Percentiles rank a stretch among this genome's conserved stretches.
Evolutionary conservation across 2,329 filamentous ascomycete species (phyloP).

Genomic region (Eutypa lata): DNA sequence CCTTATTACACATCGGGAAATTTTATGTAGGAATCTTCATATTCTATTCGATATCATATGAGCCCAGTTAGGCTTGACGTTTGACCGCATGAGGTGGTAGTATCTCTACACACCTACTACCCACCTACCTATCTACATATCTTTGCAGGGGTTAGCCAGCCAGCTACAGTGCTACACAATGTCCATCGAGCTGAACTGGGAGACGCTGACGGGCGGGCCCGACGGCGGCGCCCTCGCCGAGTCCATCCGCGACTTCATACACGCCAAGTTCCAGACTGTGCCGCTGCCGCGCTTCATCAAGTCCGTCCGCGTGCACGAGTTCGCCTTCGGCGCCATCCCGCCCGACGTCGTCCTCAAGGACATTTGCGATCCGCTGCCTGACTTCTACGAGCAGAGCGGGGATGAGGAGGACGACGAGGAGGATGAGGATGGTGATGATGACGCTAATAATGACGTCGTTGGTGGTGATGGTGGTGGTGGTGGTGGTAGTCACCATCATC

Average conservation of each 20-base stretch:
- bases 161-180: slow-evolving; percentile 43
- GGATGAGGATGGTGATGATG: slow-evolving; percentile 31
- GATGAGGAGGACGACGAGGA: slow-evolving; percentile 42
- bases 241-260: slow-evolving; percentile 86
- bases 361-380: slow-evolving; percentile 89
- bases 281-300: slow-evolving; percentile 93
- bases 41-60: no score
- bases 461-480: slow-evolving; percentile 24
- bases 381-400: slow-evolving; percentile 85
- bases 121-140: no score
- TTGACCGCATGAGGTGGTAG: no score
- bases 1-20: no score
- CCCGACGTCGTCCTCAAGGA: slow-evolving; percentile 92
- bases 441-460: slow-evolving; percentile 12
- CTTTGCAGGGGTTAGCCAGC: no score
- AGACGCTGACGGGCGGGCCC: slow-evolving; percentile 81
- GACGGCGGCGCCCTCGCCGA: slow-evolving; percentile 84
- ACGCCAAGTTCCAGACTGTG: slow-evolving; percentile 92
- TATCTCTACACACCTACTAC: no score
- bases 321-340: slow-evolving; percentile 81
- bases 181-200: slow-evolving; percentile 98
- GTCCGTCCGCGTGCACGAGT: slow-evolving; percentile 89
- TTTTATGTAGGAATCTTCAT: no score
- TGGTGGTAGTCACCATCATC: not conserved
- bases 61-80: no score